Base-by-base conservation (phyloP, 805 yeast genomes). In the Teunomyces tritomae region DNA sequence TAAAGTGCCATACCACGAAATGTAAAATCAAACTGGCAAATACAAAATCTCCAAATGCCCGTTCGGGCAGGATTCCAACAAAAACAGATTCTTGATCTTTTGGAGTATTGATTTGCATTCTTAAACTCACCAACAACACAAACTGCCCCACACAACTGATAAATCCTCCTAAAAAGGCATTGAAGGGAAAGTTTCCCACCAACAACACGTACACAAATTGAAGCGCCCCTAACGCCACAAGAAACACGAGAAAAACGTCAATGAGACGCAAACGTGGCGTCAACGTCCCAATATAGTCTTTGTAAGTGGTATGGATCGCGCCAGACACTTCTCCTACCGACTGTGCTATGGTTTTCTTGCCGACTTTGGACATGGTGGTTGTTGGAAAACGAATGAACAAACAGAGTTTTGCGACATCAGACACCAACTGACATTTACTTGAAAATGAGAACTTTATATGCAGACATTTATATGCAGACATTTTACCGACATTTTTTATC, bases 141-240 rank as follows among this genome's bases (percentile, higher is more conserved):
- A 94, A 94, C 67, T 94, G 98, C 10, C 96, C 98, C 44, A 94
- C 97, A 39, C 97, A 88, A 17, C 89, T 74, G 47, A 86, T 80
- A 63, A 94, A 94, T 1, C 98, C 98, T 16, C 96, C 92, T 50
- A 94, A 76, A 63, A 94, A 94, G 20, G 97, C 98, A 69, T 94
- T 94, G 79, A 94, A 94, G 13, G 99, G 99, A 79, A 86, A 94
- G 58, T 82, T 89, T 32, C 97, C 96, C 40, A 90, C 81, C 10
- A 89, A 51, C 36, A 84, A 56, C 55, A 87, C 87, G 66, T 90
- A 92, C 3, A 75, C 70, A 62, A 90, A 89, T 68, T 94, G 98
- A 27, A 87, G 66, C 1, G 79, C 69, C 1, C 96, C 99, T 50
- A 89, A 72, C 0, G 73, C 67, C 13, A 92, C 91, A 49, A 92